phyloP scores from a whole-genome alignment of 148 eudicot genomes.

The Cornus controversa region DNA sequence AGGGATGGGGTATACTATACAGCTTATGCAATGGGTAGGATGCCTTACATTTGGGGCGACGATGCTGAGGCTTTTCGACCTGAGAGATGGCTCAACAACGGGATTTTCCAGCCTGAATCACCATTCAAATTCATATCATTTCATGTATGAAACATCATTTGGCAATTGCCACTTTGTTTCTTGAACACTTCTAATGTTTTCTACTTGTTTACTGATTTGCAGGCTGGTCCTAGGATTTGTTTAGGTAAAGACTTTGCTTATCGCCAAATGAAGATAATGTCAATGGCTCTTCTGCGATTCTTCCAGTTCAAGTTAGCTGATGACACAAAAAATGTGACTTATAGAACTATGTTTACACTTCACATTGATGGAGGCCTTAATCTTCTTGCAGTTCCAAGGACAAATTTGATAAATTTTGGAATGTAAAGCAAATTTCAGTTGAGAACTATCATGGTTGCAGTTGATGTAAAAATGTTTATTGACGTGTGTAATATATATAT shows the following conservation, averaged over 20 bases:
- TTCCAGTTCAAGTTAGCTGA: constrained; percentile 57
- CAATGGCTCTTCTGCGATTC: constrained; percentile 44
- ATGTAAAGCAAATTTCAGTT: neutral
- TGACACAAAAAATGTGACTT: constrained; percentile 45
- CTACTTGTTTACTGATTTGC: constrained; percentile 4
- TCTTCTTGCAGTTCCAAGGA: constrained; percentile 55
- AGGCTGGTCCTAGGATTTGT: constrained; percentile 82
- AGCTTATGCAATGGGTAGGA: constrained; percentile 75
- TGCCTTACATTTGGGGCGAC: constrained; percentile 73
- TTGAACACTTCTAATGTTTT: neutral
- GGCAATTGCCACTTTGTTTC: neutral
- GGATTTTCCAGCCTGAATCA: constrained; percentile 70
- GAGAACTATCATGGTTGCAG: neutral
- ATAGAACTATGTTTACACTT: constrained; percentile 69
- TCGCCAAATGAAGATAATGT: constrained; percentile 79
- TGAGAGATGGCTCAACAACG: constrained; percentile 73
- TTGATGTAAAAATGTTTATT: neutral
- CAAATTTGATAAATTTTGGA: neutral
- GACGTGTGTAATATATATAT: neutral
- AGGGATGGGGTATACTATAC: constrained; percentile 63
- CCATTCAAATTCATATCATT: constrained; percentile 81
- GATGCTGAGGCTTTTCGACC: constrained; percentile 80
- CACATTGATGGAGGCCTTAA: constrained; percentile 68
- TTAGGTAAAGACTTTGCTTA: constrained; percentile 83
- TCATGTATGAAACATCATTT: constrained; percentile 40